phyloP scores from a whole-genome alignment of 148 eudicot genomes.

The Beta vulgaris region DNA sequence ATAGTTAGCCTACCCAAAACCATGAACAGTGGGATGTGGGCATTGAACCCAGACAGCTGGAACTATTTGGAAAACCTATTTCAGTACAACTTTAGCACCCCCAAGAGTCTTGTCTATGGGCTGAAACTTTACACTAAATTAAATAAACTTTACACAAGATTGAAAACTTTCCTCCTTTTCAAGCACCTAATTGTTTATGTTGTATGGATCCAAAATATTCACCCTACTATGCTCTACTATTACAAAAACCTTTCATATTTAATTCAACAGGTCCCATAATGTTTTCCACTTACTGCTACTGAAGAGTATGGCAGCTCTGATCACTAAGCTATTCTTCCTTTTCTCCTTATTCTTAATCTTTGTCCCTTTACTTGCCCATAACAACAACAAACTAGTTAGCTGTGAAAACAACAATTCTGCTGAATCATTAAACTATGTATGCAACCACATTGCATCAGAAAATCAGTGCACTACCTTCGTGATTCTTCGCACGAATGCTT shows the following conservation, averaged over 20 bases:
- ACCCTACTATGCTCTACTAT: slow-evolving; percentile 28
- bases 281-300: slow-evolving; percentile 16
- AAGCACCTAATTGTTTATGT: slow-evolving; percentile 40
- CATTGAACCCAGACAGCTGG: slow-evolving; percentile 30
- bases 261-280: slow-evolving; percentile 18
- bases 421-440: slow-evolving; percentile 25
- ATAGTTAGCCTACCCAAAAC: slow-evolving; percentile 16
- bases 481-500: slow-evolving; percentile 46
- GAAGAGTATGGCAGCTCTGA: slow-evolving; percentile 30
- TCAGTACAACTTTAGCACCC: slow-evolving; percentile 21
- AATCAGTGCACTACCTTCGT: slow-evolving; percentile 46
- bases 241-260: slow-evolving; percentile 13
- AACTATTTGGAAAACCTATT: slow-evolving; percentile 17
- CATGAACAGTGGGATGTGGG: slow-evolving; percentile 16
- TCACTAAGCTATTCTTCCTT: slow-evolving; percentile 27
- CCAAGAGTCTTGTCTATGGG: slow-evolving; percentile 57
- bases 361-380: slow-evolving; percentile 29
- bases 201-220: slow-evolving; percentile 42
- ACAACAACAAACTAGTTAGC: slow-evolving; percentile 28
- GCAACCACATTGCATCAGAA: slow-evolving; percentile 25
- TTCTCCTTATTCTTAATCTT: slow-evolving; percentile 19
- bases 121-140: no score
- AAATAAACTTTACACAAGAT: slow-evolving; percentile 5
- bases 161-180: slow-evolving; percentile 23
- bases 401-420: slow-evolving; percentile 33